Evolutionary conservation across 2,329 filamentous ascomycete genomes (phyloP).

Genomic region (Pseudocercospora pini-densiflorae): DNA sequence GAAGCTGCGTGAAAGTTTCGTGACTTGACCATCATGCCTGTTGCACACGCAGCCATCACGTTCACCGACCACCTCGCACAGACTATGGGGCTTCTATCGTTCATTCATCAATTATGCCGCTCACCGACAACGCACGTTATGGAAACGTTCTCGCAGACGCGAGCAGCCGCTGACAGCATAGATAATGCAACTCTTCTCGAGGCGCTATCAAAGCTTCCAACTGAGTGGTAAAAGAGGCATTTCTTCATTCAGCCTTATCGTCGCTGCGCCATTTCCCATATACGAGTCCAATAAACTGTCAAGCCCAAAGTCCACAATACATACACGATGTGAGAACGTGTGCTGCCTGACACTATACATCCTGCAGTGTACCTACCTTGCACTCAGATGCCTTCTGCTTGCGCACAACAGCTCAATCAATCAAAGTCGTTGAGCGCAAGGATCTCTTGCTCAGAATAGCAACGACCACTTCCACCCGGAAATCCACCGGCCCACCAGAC

Average conservation of each 20-base stretch:
- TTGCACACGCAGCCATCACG: conserved; percentile 1
- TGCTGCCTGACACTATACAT: conserved; percentile 1
- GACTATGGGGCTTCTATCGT: not conserved
- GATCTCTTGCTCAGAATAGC: conserved; percentile 3
- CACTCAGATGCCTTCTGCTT: conserved; percentile 4
- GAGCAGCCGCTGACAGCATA: conserved; percentile 11
- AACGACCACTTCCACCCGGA: not conserved
- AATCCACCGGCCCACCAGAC: not conserved
- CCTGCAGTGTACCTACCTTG: conserved; percentile 1
- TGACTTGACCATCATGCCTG: not conserved
- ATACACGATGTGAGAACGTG: not conserved
- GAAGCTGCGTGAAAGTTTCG: not conserved
- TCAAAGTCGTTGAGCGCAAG: conserved; percentile 3
- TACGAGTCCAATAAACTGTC: not conserved
- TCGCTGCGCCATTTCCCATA: not conserved
- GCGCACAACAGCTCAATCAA: conserved; percentile 3
- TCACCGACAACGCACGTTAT: conserved; percentile 3
- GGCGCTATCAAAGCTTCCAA: not conserved
- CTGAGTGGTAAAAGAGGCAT: not conserved
- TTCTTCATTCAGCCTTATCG: not conserved
- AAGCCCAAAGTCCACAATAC: not conserved
- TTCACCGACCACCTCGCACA: not conserved
- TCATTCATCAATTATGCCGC: not conserved
- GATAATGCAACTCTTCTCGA: conserved; percentile 1
- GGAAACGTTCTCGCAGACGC: conserved; percentile 2